Base-by-base conservation (phyloP, 2,329 filamentous ascomycete species). In the Basipetospora sp. region DNA sequence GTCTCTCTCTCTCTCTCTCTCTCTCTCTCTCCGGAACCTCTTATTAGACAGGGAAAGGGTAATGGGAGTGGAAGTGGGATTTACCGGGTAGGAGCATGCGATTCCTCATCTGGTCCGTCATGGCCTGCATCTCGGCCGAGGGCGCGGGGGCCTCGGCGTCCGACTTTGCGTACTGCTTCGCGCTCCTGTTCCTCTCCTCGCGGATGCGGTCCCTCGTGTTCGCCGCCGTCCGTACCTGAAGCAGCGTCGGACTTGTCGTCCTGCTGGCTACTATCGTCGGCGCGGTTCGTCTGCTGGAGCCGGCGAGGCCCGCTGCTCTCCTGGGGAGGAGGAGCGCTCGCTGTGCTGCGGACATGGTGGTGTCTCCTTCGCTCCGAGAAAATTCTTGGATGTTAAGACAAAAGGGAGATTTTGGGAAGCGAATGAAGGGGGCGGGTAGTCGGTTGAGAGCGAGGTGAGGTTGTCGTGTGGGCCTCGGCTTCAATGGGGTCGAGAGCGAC, bases 91-190 rank as follows among this genome's bases (percentile, higher is more conserved):
- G 30, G 9, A 39, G 30, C 22, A 39, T 33, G 19, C 16, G 31
- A 28, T 39, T 39, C 36, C 36, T 20, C 36, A 39, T 39, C 30
- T 32, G 31, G 22, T 39, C 36, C n/a, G 30, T 29, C 20, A 32
- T 17, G 4, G 9, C 22, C 22, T 15, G 11, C 30, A 39, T 33
- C 22, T 39, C 36, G 15, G 36, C 30, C 9, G 36, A 33, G 2
- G 36, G 36, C 19, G 36, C 18, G 16, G 36, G 30, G 3, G 36
- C 14, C 30, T 19, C 15, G 14, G 14, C 10, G 31, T 39, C 36
- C 1, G 14, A 20, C 20, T 27, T 22, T 16, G n/a, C 19, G 30
- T 33, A 18, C 30, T 33, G 15, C 30, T 16, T 30, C 5, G 27
- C n/a, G 10, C 19, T 11, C 30, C 20, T 32, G n/a, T 17, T 11